phyloP scores from a whole-genome alignment of 768 basidiomycete genomes.

The Cystobasidium tubakii region DNA sequence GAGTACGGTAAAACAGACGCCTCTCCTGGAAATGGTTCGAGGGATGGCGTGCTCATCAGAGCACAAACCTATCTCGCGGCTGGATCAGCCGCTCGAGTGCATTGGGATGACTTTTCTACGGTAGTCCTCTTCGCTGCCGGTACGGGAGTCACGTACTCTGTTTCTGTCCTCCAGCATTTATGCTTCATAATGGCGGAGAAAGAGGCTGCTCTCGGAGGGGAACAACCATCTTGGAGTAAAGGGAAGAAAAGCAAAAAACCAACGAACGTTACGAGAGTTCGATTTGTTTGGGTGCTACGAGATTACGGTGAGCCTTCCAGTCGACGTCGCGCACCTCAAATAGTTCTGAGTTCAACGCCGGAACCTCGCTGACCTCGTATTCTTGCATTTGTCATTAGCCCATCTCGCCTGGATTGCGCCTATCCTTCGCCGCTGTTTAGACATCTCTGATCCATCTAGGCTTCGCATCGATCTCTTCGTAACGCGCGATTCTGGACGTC shows the following conservation, averaged over 20 bases:
- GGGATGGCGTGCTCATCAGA: conserved; percentile 55
- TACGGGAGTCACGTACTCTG: conserved; percentile 67
- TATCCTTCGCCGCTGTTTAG: conserved; percentile 60
- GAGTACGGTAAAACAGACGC: conserved; percentile 35
- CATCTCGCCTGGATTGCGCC: conserved; percentile 73
- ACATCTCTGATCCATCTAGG: conserved; percentile 53
- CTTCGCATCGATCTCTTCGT: conserved; percentile 70
- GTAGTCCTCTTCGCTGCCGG: conserved; percentile 65
- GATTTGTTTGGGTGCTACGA: conserved; percentile 71
- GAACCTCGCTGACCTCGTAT: neutral
- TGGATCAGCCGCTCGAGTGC: conserved; percentile 60
- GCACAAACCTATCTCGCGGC: conserved; percentile 65
- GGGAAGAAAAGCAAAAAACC: conserved; percentile 12
- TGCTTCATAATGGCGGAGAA: conserved; percentile 59
- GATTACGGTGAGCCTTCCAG: conserved; percentile 60
- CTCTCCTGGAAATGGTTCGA: neutral
- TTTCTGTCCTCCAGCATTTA: conserved; percentile 62
- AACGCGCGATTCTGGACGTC: conserved; percentile 48
- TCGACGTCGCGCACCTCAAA: neutral
- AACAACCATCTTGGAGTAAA: conserved; percentile 38
- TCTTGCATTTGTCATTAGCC: conserved; percentile 51
- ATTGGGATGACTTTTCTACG: conserved; percentile 60
- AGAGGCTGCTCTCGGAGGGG: conserved; percentile 50
- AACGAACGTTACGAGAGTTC: conserved; percentile 55
- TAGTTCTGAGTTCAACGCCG: neutral